Evolutionary conservation across 768 basidiomycete genomes (phyloP).

Genomic region (Tephrocybe rancida): DNA sequence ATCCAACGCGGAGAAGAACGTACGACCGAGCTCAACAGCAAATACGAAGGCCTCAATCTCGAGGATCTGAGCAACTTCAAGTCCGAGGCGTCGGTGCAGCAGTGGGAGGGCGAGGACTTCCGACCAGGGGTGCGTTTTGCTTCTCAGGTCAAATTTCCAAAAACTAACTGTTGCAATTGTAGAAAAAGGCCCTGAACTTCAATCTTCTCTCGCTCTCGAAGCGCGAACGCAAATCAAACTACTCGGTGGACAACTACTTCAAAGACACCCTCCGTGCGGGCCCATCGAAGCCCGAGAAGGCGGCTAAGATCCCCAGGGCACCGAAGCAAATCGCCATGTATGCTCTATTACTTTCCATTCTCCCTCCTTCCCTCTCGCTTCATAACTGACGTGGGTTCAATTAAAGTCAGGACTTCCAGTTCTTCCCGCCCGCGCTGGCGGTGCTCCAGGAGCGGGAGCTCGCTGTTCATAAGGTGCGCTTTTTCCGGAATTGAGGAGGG

Average conservation of each 20-base stretch:
- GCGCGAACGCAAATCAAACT: conserved; percentile 91
- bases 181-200: conserved; percentile 72
- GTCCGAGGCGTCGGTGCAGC: conserved; percentile 86
- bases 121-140: conserved; percentile 58
- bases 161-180: conserved; percentile 12
- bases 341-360: conserved; percentile 26
- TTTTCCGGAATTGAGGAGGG: neutral
- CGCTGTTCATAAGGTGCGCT: conserved; percentile 71
- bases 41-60: conserved; percentile 90
- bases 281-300: conserved; percentile 78
- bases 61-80: conserved; percentile 98
- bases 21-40: conserved; percentile 84
- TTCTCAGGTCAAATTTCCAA: neutral
- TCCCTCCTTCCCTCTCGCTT: neutral
- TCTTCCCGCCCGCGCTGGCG: conserved; percentile 82
- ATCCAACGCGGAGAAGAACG: conserved; percentile 91
- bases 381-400: neutral
- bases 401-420: conserved; percentile 91
- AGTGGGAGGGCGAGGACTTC: conserved; percentile 97
- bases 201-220: conserved; percentile 88
- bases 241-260: conserved; percentile 95
- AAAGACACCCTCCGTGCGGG: conserved; percentile 86
- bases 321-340: conserved; percentile 88
- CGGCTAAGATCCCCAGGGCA: conserved; percentile 79
- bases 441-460: conserved; percentile 88